A percentile compares a stretch with the other conserved stretches of the same genome.
These are phyloP conservation scores for Candida morakotiae DNA, from an alignment of 805 yeast genomes.

Conservation along the genomic window DNA sequence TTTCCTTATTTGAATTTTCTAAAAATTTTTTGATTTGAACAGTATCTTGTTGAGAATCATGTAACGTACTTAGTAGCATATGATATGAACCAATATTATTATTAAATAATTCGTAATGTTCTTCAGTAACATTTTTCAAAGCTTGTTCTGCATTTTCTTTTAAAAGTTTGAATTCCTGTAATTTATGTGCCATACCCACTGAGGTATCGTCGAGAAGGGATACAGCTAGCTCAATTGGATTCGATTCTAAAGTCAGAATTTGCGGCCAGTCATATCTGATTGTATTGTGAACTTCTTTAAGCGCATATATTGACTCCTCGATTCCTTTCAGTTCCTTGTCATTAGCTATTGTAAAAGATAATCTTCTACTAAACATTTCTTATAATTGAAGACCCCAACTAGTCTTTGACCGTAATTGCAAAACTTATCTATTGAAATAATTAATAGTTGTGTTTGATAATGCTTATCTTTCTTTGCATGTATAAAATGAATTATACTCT, in stretches of 20 bases:
- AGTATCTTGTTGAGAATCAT: constrained; percentile 61
- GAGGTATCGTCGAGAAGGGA: constrained; percentile 81
- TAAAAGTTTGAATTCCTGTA: constrained; percentile 60
- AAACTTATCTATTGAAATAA: no score
- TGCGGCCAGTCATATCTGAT: constrained; percentile 44
- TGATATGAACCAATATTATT: constrained; percentile 83
- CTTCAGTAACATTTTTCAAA: constrained; percentile 69
- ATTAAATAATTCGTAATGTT: constrained; percentile 80
- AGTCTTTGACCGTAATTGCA: no score
- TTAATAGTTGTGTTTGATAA: no score
- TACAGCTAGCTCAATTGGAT: constrained; percentile 82
- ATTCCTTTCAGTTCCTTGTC: constrained; percentile 9
- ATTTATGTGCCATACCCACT: constrained; percentile 81
- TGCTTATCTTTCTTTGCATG: no score
- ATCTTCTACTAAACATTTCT: constrained; percentile 7
- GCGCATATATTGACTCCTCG: constrained; percentile 26
- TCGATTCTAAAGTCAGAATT: constrained; percentile 40
- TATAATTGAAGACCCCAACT: no score
- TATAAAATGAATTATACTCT: no score
- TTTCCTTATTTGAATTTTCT: constrained; percentile 44
- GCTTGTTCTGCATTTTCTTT: constrained; percentile 53
- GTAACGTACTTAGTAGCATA: constrained; percentile 57
- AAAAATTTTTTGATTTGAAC: constrained; percentile 45
- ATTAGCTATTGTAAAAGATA: constrained; percentile 6
- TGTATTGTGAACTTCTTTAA: constrained; percentile 33